Evolutionary conservation across 805 yeast genomes (phyloP).

Genomic region (Starmera amethionina): DNA sequence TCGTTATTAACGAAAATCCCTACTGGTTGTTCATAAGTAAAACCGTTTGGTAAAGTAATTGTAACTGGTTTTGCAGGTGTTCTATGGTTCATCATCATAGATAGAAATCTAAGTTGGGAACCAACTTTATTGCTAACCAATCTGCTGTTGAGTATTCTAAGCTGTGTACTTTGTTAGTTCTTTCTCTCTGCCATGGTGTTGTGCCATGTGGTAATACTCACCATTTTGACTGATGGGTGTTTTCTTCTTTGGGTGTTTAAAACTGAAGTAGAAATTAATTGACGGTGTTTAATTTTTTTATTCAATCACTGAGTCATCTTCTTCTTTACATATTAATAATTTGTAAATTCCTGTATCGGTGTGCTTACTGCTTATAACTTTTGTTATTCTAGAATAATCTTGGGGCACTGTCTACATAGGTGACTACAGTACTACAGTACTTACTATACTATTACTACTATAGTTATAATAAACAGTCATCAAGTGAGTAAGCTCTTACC

Average conservation of each 20-base stretch:
- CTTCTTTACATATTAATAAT: too few relatives aligned
- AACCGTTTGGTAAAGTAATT: slow-evolving; percentile 56
- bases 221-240: neutral
- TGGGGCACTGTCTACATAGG: too few relatives aligned
- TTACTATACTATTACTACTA: too few relatives aligned
- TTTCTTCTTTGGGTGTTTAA: neutral
- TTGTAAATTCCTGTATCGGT: too few relatives aligned
- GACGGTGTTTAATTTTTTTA: too few relatives aligned
- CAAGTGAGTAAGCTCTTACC: neutral
- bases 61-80: slow-evolving; percentile 24
- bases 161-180: neutral
- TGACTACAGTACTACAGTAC: too few relatives aligned
- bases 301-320: too few relatives aligned
- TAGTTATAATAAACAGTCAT: too few relatives aligned
- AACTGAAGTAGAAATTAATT: too few relatives aligned
- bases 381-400: too few relatives aligned
- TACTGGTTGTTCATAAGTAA: slow-evolving; percentile 65
- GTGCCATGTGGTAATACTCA: neutral
- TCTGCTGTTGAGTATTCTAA: neutral
- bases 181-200: neutral
- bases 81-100: slow-evolving; percentile 10
- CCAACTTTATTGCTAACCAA: neutral
- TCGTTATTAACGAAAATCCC: slow-evolving; percentile 87
- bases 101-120: neutral
- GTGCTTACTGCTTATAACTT: too few relatives aligned